Evolutionary conservation across 495 filamentous ascomycete species (phyloP).

Genomic region (Glarea lozoyensis): DNA sequence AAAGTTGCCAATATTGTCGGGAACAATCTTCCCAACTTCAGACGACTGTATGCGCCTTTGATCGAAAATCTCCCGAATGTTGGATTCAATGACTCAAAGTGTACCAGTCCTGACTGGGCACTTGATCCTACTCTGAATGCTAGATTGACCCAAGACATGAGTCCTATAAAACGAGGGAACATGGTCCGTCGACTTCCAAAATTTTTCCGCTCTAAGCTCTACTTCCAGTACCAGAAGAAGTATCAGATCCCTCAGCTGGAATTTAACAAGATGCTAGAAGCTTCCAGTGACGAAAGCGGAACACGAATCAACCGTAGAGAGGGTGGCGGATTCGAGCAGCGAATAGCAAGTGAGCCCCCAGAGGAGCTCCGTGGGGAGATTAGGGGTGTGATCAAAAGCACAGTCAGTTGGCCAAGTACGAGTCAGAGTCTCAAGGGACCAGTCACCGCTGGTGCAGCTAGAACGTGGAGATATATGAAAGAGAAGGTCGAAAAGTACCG

Average conservation of each 20-base stretch:
- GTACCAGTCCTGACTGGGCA: constrained; percentile 53
- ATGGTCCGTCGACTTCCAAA: constrained; percentile 92
- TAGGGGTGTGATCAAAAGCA: constrained; percentile 66
- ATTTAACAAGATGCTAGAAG: constrained; percentile 79
- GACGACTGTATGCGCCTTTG: constrained; percentile 78
- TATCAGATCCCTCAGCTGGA: constrained; percentile 75
- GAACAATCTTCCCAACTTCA: constrained; percentile 84
- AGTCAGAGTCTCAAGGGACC: constrained; percentile 75
- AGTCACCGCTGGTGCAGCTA: constrained; percentile 61
- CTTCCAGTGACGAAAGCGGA: constrained; percentile 58
- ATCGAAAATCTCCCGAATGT: constrained; percentile 88
- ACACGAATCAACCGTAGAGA: constrained; percentile 59
- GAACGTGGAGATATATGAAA: constrained; percentile 62
- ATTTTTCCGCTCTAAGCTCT: constrained; percentile 77
- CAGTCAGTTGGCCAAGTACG: constrained; percentile 83
- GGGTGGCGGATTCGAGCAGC: constrained; percentile 76
- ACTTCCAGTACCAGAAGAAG: constrained; percentile 88
- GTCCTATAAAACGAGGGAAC: constrained; percentile 79
- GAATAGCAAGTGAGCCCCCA: constrained; percentile 63
- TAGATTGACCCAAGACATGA: constrained; percentile 77
- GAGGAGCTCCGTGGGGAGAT: constrained; percentile 58
- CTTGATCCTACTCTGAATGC: constrained; percentile 51
- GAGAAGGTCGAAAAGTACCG: constrained; percentile 77
- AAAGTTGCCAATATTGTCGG: constrained; percentile 92
- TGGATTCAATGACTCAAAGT: constrained; percentile 61